phyloP scores from a whole-genome alignment of 176 grass and related monocot species.

The Raddia guianensis region DNA sequence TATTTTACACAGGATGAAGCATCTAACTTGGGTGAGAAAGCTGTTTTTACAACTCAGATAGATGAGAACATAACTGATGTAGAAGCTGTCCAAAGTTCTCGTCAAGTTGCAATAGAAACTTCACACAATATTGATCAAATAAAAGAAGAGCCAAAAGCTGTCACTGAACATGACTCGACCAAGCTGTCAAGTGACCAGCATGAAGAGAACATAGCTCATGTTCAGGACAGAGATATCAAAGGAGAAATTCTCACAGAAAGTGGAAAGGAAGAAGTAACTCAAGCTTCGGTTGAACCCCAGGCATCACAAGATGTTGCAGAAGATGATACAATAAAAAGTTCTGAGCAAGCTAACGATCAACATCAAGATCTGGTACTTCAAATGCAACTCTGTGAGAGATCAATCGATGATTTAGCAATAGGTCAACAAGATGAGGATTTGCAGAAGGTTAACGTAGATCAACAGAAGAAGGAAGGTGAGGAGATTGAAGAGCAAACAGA shows the following conservation, averaged over 20 bases:
- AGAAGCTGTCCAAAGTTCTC: slow-evolving; percentile 24
- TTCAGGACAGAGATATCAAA: slow-evolving; percentile 12
- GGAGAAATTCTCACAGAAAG: background rate
- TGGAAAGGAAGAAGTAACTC: background rate
- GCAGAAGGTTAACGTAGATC: slow-evolving; percentile 35
- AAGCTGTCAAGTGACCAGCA: slow-evolving; percentile 10
- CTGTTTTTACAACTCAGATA: slow-evolving; percentile 21
- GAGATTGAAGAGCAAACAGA: slow-evolving; percentile 21
- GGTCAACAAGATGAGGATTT: slow-evolving; percentile 33
- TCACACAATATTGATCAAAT: slow-evolving; percentile 35
- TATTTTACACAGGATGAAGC: slow-evolving; percentile 43
- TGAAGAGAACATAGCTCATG: slow-evolving; percentile 22
- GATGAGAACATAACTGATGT: slow-evolving; percentile 17
- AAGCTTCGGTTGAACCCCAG: slow-evolving; percentile 20
- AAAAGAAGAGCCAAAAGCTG: slow-evolving; percentile 37
- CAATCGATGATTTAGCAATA: slow-evolving; percentile 25
- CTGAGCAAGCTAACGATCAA: slow-evolving; percentile 29
- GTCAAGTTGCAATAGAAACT: slow-evolving; percentile 27
- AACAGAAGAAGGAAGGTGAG: slow-evolving; percentile 40
- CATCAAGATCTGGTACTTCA: slow-evolving; percentile 32
- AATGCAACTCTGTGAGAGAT: slow-evolving; percentile 36
- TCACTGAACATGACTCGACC: slow-evolving; percentile 34
- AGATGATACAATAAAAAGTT: slow-evolving; percentile 23
- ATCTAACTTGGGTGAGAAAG: slow-evolving; percentile 35
- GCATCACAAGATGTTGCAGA: slow-evolving; percentile 16